phyloP scores from a whole-genome alignment of 2,329 filamentous ascomycete species.

The Emmonsia crescens region DNA sequence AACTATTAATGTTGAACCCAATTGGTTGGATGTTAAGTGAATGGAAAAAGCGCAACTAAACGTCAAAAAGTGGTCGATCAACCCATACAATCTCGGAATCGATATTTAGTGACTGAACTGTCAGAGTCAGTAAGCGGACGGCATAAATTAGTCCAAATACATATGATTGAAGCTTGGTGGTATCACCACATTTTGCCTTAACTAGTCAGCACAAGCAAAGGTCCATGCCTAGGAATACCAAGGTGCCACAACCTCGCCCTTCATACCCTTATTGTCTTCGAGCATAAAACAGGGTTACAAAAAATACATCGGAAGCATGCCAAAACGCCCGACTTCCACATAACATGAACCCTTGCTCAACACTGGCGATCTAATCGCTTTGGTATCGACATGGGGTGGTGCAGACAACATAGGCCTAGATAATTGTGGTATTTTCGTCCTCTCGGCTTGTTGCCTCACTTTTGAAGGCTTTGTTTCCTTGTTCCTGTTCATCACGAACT shows the following conservation, averaged over 20 bases:
- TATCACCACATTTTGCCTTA: background rate
- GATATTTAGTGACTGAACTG: background rate
- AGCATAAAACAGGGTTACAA: background rate
- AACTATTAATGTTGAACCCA: background rate
- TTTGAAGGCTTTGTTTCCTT: background rate
- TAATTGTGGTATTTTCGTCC: background rate
- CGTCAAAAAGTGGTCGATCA: background rate
- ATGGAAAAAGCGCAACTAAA: background rate
- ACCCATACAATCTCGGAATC: background rate
- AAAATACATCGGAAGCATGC: background rate
- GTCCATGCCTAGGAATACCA: too few relatives aligned
- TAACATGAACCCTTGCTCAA: background rate
- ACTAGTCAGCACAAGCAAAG: background rate
- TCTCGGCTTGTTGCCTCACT: constrained; percentile 3
- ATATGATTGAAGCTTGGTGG: too few relatives aligned
- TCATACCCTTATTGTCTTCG: background rate
- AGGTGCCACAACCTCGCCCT: background rate
- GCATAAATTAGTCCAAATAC: background rate
- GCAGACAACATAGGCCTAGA: background rate
- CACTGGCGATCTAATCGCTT: background rate
- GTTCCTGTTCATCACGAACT: background rate
- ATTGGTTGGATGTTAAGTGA: background rate
- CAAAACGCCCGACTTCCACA: background rate
- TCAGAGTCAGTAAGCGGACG: background rate
- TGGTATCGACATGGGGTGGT: background rate